Evolutionary conservation across 495 filamentous ascomycete species (phyloP), one percentile per base, ranked within the genome.

Genomic region (Xylaria intraflava): DNA sequence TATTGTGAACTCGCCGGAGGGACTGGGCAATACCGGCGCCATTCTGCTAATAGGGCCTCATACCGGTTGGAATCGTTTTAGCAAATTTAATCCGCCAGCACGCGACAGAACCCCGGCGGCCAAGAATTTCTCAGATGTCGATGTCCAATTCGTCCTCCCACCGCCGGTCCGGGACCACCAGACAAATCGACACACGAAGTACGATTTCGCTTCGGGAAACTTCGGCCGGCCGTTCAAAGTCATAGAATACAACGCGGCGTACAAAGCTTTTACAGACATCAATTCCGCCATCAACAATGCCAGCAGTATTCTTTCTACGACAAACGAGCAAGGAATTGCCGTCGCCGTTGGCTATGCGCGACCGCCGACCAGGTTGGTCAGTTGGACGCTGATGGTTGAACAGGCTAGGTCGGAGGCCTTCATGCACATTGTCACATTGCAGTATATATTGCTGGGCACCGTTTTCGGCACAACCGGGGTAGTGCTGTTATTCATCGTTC

Each of bases 331-430:
- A 52, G 79, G 78, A 0, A 52, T 69, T 2, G 60, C 62, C 16
- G 85, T 94, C 19, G 83, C 87, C 3, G 81, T 88, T 2, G 89
- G 88, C 23, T 88, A 78, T 49, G 85, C 88, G 16, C 75, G 83
- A 11, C 81, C 84, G 0, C 73, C 75, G 42, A 85, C 73, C 14
- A 58, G 70, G 1, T 64, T 95, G 27, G 85, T 85, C 16, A 78
- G 89, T 53, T 96, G 90, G 90, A 80, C 85, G 16, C 72, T 96
- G 8, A 57, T 95, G 2, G 79, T 95, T 10, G 91, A 95, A 62
- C 84, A 92, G 65, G 75, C 81, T 11, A 78, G 79, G 43, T 58
- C 64, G 31, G 90, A 95, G 61, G 89, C 89, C 7, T 87, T 81
- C 67, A 74, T 74, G n/a, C 85, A 89, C 1, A 89, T 96, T 27